Base-by-base conservation (phyloP, 768 basidiomycete genomes). In the Lactarius tabidus region DNA sequence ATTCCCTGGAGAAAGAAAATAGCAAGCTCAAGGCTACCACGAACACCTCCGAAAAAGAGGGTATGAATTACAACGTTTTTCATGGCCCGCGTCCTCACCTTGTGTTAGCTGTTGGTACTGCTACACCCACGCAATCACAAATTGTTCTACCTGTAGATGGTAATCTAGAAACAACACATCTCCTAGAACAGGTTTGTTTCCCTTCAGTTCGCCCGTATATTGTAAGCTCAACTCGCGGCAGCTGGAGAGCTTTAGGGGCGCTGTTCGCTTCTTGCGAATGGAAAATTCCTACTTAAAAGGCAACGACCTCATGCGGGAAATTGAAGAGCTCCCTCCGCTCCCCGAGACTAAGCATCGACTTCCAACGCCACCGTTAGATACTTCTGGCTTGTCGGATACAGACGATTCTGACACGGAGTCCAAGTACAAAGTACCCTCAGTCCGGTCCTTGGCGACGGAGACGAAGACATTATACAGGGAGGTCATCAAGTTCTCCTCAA, bases 231-330 rank as follows among this genome's bases (percentile, higher is more conserved):
- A 66, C 66, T 57, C 45, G 31, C n/a, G 64, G 28, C 70, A 94
- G 90, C 87, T 98, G 72, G 91, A 96, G 54, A 90, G 90, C 17
- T 83, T 98, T n/a, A 90, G 93, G 45, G 88, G 89, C 6, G 91
- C 95, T 0, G 86, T 98, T 33, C 86, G 93, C 23, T 98, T 91
- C 85, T 80, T 99, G n/a, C 87, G 95, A 28, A 87, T 83, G 39
- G 95, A 98, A 76, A 98, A 98, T 74, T 84, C 92, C 2, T 94
- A 92, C 73, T 87, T 98, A 77, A 95, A 91, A 73, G 93, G 94
- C 2, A 91, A 93, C 74, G 93, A 95, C 71, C 83, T 98, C 0
- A 85, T 98, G 64, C 82, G 83, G 59, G 91, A 93, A 70, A 87
- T 98, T 62, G 85, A 89, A 67, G 72, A 85, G 7, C 80, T 98